phyloP scores from a whole-genome alignment of 139 green algal species.

The Eudorina sp. region DNA sequence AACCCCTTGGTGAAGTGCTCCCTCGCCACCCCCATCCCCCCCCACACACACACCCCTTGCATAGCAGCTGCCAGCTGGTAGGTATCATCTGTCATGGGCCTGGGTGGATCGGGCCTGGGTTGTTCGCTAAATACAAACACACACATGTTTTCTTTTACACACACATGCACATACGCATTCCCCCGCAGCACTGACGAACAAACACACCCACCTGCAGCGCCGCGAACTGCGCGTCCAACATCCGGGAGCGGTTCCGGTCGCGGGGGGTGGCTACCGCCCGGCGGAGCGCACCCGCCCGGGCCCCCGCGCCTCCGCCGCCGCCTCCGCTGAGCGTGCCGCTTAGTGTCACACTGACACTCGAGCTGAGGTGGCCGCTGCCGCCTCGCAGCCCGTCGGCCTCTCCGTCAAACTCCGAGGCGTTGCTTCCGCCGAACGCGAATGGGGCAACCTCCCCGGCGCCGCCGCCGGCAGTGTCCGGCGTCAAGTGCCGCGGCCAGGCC shows the following conservation, averaged over 20 bases:
- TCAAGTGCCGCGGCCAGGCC: too few relatives aligned
- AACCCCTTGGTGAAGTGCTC: too few relatives aligned
- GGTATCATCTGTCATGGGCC: too few relatives aligned
- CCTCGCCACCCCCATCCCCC: too few relatives aligned
- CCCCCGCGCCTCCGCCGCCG: not conserved
- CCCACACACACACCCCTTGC: too few relatives aligned
- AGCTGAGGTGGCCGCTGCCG: not conserved
- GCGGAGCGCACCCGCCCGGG: not conserved
- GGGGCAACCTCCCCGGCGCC: too few relatives aligned
- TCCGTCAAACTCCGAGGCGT: too few relatives aligned
- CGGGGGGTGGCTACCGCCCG: not conserved
- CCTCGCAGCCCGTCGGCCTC: not conserved
- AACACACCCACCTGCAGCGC: slow-evolving; percentile 25
- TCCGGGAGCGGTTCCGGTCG: not conserved
- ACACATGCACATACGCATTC: not conserved
- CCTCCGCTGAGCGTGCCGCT: not conserved
- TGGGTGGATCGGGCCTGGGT: too few relatives aligned
- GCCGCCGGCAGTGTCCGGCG: not conserved
- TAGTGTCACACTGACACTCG: not conserved
- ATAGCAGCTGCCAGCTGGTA: too few relatives aligned
- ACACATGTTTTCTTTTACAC: too few relatives aligned
- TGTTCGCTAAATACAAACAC: too few relatives aligned
- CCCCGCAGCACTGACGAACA: not conserved
- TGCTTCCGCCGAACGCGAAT: too few relatives aligned
- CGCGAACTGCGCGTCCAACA: slow-evolving; percentile 43